Base-by-base conservation (phyloP, 2,329 filamentous ascomycete genomes). In the Periconia sp. region DNA sequence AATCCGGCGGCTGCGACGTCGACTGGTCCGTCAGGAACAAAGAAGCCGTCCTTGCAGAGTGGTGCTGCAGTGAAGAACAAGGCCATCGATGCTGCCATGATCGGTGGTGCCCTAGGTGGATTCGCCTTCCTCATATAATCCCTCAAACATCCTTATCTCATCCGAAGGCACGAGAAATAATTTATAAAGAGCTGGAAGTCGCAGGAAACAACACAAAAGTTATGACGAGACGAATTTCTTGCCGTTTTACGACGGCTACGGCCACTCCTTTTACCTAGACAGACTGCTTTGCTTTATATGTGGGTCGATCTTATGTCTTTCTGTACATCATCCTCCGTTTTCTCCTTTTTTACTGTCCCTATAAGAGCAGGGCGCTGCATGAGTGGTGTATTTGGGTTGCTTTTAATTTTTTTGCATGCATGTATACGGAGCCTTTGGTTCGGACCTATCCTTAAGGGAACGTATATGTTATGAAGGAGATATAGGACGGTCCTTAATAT, bases 11-110 rank as follows among this genome's bases (percentile, higher is more conserved):
- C 21, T 5, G 53, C 52, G 1, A 66, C 61, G 1, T 43, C 31
- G 0, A 50, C 48, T 0, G 40, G 15, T 11, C 33, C 25, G 9
- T 40, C 52, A 5, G 24, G 36, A 4, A 54, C 56, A 0, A 60
- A 54, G 8, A 54, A 51, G 24, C 72, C 73, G 0, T 59, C 64
- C 4, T 56, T 76, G 36, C 73, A 76, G 54, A 69, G 62, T 5
- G 63, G 65, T 30, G 60, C 65, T 10, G 71, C 69, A 11, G 48
- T 45, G 4, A 51, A 53, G 26, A 37, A 42, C 49, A 54, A 15
- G 42, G 57, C 22, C 11, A 15, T 58, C 18, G 67, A 61, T 28
- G 40, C 65, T 5, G 63, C 66, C 3, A 52, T 70, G 15, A 46
- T 66, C 12, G 72, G 70, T 11, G 57, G 70, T 21, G 66, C 61